Percentiles rank a stretch among this genome's conserved stretches.
phyloP scores from a whole-genome alignment of 345 rosid genomes.

The Kernera saxatilis region DNA sequence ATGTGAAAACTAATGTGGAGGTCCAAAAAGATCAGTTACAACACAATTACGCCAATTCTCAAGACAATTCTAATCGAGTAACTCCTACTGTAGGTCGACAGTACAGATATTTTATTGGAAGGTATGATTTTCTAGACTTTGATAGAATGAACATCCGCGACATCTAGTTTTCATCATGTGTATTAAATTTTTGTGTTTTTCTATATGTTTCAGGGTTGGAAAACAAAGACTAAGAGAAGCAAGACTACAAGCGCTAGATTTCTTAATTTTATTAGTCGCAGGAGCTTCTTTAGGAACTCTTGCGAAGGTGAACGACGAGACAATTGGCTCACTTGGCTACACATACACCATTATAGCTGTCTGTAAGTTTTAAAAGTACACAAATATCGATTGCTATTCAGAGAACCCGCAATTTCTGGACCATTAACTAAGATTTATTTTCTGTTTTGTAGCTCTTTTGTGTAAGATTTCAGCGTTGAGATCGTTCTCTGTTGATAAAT shows the following conservation, averaged over 20 bases:
- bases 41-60: conserved; percentile 34
- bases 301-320: conserved; percentile 71
- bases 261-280: conserved; percentile 63
- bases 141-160: neutral
- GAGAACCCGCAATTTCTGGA: too few species aligned
- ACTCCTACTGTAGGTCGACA: conserved; percentile 63
- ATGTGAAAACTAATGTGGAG: conserved; percentile 40
- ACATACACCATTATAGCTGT: conserved; percentile 79
- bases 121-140: conserved; percentile 34
- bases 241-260: conserved; percentile 61
- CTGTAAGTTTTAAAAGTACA: conserved; percentile 47
- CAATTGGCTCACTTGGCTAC: conserved; percentile 67
- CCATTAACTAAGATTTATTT: neutral
- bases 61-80: conserved; percentile 63
- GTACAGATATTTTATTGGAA: conserved; percentile 72
- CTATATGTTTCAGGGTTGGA: conserved; percentile 46
- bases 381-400: neutral
- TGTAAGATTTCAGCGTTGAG: conserved; percentile 78
- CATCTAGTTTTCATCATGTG: neutral
- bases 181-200: neutral
- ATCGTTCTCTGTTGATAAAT: conserved; percentile 65
- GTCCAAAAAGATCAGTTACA: conserved; percentile 35
- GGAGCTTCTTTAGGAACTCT: conserved; percentile 92
- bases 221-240: conserved; percentile 90
- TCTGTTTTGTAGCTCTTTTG: conserved; percentile 55